A percentile compares a stretch with the other conserved stretches of the same genome.
These are phyloP conservation scores for Fusarium cicatricum DNA, from an alignment of 2,329 filamentous ascomycete species.

Conservation along the genomic window DNA sequence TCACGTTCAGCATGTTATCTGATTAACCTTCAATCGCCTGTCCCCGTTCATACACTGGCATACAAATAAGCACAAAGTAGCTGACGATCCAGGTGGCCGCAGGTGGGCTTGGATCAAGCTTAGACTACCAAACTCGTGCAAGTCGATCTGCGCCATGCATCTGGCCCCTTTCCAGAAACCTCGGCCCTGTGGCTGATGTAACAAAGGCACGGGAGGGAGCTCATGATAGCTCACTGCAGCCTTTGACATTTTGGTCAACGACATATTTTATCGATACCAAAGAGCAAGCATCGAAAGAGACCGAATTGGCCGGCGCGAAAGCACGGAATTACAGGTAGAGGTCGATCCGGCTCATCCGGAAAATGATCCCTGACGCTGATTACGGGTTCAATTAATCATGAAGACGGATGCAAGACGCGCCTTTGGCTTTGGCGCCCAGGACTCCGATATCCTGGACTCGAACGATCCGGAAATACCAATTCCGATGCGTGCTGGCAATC, in stretches of 20 bases:
- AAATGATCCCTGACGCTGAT: constrained; percentile 23
- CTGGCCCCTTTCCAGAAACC: not conserved
- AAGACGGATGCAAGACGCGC: constrained; percentile 3
- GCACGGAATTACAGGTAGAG: constrained; percentile 3
- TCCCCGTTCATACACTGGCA: not conserved
- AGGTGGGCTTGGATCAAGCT: not conserved
- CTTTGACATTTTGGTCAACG: not conserved
- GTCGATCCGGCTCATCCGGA: constrained; percentile 32
- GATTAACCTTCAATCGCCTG: not conserved
- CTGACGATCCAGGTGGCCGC: not conserved
- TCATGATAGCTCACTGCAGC: not conserved
- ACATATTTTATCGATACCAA: not conserved
- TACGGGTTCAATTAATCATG: not conserved
- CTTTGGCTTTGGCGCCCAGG: not conserved
- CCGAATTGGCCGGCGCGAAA: not conserved
- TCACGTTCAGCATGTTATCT: not conserved
- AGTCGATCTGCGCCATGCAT: constrained; percentile 5
- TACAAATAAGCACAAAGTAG: not conserved
- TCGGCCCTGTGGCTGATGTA: not conserved
- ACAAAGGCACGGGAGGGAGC: not conserved
- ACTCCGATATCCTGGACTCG: constrained; percentile 10
- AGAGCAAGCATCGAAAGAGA: not conserved
- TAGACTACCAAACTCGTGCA: not conserved
- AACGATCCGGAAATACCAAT: constrained; percentile 26
- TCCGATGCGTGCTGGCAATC: constrained; percentile 10